Evolutionary conservation across 2,329 filamentous ascomycete species (phyloP), one percentile per base, ranked within the genome.

Genomic region (Phialophora macrospora): DNA sequence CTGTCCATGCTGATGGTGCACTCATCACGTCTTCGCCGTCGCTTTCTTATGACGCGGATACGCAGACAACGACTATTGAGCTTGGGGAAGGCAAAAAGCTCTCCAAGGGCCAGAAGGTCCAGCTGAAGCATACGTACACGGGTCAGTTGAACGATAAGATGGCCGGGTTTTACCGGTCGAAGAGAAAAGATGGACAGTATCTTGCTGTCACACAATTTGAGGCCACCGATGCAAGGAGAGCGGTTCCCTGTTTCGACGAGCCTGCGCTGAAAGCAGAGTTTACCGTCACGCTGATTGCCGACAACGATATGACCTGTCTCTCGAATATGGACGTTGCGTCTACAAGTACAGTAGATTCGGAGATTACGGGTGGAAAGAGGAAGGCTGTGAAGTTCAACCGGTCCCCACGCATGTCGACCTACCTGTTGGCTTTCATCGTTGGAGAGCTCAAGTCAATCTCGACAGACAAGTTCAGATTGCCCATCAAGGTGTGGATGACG

Each of bases 91-190:
- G 88, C 71, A 85, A 93, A 76, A 84, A 83, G 55, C 82, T 98
- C 67, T 78, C 87, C 24, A 90, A 90, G 68, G 92, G 91, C 26
- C 84, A 86, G 74, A 93, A 93, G 82, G 91, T 90, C 22, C 88
- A 89, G 79, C 80, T 96, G 68, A 88, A 88, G 74, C 87, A 93
- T 73, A 89, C 85, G 72, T 97, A 96, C 79, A 88, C 86, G 9
- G 93, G 93, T 48, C 85, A 83, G 51, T 81, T 97, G 74, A 97
- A 96, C 78, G 91, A 96, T 77, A 94, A 95, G 80, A 96, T 98
- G 92, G 93, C 93, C 56, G 94, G 94, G 55, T 98, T 98, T 85
- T 98, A 98, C 81, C 88, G 94, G 65, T 98, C 94, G 84, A 96
- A 95, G 83, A 88, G 87, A 67, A 80, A 86, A 56, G 88, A 95